phyloP scores from a whole-genome alignment of 2,329 filamentous ascomycete genomes.

The Orbilia brochopaga region DNA sequence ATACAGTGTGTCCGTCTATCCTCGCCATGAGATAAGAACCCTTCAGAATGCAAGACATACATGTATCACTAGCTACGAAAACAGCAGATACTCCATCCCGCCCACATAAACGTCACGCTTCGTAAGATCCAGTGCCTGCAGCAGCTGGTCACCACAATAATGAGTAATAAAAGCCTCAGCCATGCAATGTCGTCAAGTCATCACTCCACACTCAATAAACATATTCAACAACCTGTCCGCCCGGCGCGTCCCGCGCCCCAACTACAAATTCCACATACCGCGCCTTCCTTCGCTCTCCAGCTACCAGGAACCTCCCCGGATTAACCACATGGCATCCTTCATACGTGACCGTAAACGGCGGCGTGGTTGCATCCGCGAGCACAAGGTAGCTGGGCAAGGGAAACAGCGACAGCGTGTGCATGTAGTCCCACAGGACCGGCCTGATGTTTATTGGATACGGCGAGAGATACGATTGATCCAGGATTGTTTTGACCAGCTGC shows the following conservation, averaged over 20 bases:
- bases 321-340: slow-evolving; percentile 97
- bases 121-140: too few species aligned
- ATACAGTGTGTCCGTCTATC: too few species aligned
- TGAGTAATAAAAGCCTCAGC: background rate
- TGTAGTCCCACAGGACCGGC: slow-evolving; percentile 90
- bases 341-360: slow-evolving; percentile 85
- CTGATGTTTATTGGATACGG: slow-evolving; percentile 81
- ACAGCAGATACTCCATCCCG: too few species aligned
- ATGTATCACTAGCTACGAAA: too few species aligned
- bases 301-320: slow-evolving; percentile 76
- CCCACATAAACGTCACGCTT: too few species aligned
- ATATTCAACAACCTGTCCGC: slow-evolving; percentile 69
- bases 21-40: too few species aligned
- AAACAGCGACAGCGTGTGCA: slow-evolving; percentile 77
- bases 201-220: slow-evolving; percentile 60
- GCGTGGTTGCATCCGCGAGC: slow-evolving; percentile 79
- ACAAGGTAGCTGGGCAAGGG: slow-evolving; percentile 63
- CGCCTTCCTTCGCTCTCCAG: slow-evolving; percentile 71
- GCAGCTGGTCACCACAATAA: too few species aligned
- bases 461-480: slow-evolving; percentile 87
- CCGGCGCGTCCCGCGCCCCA: slow-evolving; percentile 61
- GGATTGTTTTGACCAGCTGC: slow-evolving; percentile 84
- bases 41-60: too few species aligned
- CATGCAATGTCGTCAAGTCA: too few species aligned
- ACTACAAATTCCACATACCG: slow-evolving; percentile 89